A percentile compares a stretch with the other conserved stretches of the same genome.
Evolutionary conservation across 495 filamentous ascomycete genomes (phyloP).

Genomic region (Penicillium psychrofluorescens): DNA sequence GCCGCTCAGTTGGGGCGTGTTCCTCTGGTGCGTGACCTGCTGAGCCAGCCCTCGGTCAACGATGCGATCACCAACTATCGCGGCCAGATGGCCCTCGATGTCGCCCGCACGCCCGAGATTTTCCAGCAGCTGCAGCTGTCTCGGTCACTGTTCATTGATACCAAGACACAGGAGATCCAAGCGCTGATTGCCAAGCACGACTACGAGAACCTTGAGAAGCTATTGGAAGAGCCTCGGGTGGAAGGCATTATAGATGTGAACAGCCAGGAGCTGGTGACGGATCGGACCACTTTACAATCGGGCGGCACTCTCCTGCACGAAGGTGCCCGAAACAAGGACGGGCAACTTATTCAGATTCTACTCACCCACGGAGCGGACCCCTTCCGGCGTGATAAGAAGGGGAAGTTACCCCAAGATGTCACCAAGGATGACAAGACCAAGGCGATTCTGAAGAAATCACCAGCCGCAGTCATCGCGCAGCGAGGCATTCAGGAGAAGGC

Average conservation of each 20-base stretch:
- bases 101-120: slow-evolving; percentile 85
- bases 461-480: slow-evolving; percentile 89
- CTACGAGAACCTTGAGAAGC: slow-evolving; percentile 67
- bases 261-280: slow-evolving; percentile 76
- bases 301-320: slow-evolving; percentile 92
- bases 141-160: slow-evolving; percentile 82
- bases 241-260: slow-evolving; percentile 86
- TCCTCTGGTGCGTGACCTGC: slow-evolving; percentile 69
- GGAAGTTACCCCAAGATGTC: slow-evolving; percentile 91
- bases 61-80: slow-evolving; percentile 87
- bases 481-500: slow-evolving; percentile 94
- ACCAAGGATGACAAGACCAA: slow-evolving; percentile 90
- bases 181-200: slow-evolving; percentile 60
- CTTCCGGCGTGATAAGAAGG: slow-evolving; percentile 88
- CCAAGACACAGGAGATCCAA: slow-evolving; percentile 75
- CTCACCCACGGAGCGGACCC: slow-evolving; percentile 96
- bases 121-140: slow-evolving; percentile 93
- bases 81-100: slow-evolving; percentile 78
- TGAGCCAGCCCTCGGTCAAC: slow-evolving; percentile 75
- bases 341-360: slow-evolving; percentile 76
- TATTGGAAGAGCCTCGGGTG: slow-evolving; percentile 78
- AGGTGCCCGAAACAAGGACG: slow-evolving; percentile 80
- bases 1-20: slow-evolving; percentile 75
- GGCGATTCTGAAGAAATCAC: slow-evolving; percentile 84
- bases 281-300: slow-evolving; percentile 61